These are phyloP conservation scores for Bolboschoenoplectus hybrid DNA, from an alignment of 202 grass and related monocot species.

Conservation along the genomic window DNA sequence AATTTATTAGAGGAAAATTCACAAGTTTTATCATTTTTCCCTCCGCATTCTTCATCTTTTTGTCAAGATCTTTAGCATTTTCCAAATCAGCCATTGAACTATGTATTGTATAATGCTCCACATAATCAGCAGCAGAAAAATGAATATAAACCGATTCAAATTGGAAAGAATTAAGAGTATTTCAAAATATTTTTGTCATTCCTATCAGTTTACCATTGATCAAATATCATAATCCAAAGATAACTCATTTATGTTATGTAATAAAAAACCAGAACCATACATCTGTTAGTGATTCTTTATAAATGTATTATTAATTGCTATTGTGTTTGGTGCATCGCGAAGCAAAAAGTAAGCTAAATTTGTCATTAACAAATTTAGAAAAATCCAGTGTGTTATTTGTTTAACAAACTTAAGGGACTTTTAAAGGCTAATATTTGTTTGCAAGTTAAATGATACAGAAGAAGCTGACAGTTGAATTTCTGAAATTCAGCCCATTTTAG, in stretches of 20 bases:
- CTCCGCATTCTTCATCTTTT: neutral
- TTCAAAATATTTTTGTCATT: neutral
- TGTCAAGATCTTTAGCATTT: neutral
- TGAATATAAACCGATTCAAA: too few species aligned
- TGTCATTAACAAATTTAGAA: too few species aligned
- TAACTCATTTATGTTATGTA: too few species aligned
- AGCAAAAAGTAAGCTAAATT: too few species aligned
- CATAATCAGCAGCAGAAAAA: too few species aligned
- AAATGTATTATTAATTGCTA: too few species aligned
- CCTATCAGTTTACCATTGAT: neutral
- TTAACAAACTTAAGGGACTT: neutral
- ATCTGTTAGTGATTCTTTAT: too few species aligned
- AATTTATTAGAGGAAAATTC: neutral
- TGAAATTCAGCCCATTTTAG: neutral
- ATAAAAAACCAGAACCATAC: too few species aligned
- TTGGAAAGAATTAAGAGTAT: neutral
- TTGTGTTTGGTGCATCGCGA: too few species aligned
- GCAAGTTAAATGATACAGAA: neutral
- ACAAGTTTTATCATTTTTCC: neutral
- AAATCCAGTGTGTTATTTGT: neutral
- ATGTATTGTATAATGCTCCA: too few species aligned
- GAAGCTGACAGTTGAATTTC: neutral
- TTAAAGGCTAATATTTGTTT: neutral
- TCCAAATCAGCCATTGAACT: too few species aligned
- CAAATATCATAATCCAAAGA: too few species aligned